Conservation (phyloP, 2,329 filamentous ascomycete species). For the Sporothrix pseudoabietina region DNA sequence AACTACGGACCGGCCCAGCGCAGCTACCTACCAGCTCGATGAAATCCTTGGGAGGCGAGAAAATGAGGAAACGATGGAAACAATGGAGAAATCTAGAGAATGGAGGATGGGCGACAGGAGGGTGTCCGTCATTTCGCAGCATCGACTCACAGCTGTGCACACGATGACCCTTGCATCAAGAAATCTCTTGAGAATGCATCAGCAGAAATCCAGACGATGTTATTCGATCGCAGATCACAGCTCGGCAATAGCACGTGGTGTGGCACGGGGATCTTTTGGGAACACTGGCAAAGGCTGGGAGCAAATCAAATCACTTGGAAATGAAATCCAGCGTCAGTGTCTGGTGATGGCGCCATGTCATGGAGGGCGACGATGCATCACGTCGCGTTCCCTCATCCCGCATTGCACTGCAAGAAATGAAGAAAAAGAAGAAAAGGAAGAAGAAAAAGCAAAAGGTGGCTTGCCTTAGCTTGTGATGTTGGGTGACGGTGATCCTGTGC, state of each 20-base stretch:
- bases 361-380: neutral
- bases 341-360: neutral
- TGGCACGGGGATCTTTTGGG: too few species aligned
- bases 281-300: neutral
- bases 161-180: neutral
- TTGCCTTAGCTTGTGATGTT: neutral
- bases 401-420: neutral
- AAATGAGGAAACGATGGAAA: neutral
- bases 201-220: constrained; percentile 27
- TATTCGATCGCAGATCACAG: constrained; percentile 23
- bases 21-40: neutral
- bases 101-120: neutral
- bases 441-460: neutral
- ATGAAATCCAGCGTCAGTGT: neutral
- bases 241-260: neutral
- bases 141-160: neutral
- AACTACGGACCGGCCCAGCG: constrained; percentile 4
- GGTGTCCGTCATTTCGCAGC: constrained; percentile 2
- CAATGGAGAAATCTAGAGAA: neutral
- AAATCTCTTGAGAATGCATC: neutral
- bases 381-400: neutral
- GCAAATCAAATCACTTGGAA: constrained; percentile 19
- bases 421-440: neutral
- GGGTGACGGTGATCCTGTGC: neutral
- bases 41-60: neutral